Evolutionary conservation across 1,139 yeast genomes (phyloP).

Genomic region (Entelexis paramagnoliae): DNA sequence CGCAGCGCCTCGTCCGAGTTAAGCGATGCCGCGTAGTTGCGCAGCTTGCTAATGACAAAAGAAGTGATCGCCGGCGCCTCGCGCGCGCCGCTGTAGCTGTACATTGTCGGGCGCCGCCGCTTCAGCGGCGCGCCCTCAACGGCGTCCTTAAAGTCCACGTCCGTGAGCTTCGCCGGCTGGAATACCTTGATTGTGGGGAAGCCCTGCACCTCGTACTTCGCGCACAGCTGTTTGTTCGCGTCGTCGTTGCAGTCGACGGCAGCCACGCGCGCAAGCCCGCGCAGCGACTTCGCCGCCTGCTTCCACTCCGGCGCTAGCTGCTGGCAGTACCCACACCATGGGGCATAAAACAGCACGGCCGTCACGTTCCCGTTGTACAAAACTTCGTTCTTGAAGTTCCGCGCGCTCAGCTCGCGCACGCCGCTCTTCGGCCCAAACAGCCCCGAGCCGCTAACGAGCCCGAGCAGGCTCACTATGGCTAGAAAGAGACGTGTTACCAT

Average conservation of each 20-base stretch:
- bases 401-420: slow-evolving; percentile 45
- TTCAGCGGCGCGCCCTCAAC: slow-evolving; percentile 56
- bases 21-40: slow-evolving; percentile 52
- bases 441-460: not conserved
- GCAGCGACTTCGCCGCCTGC: slow-evolving; percentile 53
- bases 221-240: slow-evolving; percentile 57
- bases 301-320: slow-evolving; percentile 53
- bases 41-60: slow-evolving; percentile 51
- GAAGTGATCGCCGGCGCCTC: slow-evolving; percentile 48
- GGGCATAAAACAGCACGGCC: slow-evolving; percentile 87
- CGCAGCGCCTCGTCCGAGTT: slow-evolving; percentile 18
- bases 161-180: slow-evolving; percentile 39
- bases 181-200: slow-evolving; percentile 75
- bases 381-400: slow-evolving; percentile 57
- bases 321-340: slow-evolving; percentile 91
- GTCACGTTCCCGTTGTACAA: slow-evolving; percentile 64
- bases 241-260: slow-evolving; percentile 79
- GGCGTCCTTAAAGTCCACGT: slow-evolving; percentile 37
- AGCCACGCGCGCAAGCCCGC: slow-evolving; percentile 59
- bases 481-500: not conserved
- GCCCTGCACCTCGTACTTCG: slow-evolving; percentile 56
- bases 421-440: slow-evolving; percentile 29
- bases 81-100: slow-evolving; percentile 62
- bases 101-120: slow-evolving; percentile 51
- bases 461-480: not conserved